A percentile compares a stretch with the other conserved stretches of the same genome.
Conservation (phyloP, 1,139 yeast genomes). For the Blastobotrys malaysiensis region DNA sequence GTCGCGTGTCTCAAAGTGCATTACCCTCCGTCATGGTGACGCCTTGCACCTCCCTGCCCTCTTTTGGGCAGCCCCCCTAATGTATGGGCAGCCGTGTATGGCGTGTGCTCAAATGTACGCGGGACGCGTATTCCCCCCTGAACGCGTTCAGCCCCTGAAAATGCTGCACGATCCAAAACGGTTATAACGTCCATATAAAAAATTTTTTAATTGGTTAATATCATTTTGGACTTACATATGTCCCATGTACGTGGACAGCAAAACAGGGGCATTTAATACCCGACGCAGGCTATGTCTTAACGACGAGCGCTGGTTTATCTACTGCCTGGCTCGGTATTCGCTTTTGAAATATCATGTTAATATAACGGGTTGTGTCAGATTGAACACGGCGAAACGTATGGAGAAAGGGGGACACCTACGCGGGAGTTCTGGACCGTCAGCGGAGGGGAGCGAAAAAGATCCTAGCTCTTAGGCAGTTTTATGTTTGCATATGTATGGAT, state of each 20-base stretch:
- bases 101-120: not conserved
- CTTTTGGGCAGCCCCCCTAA: not conserved
- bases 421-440: not conserved
- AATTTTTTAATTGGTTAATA: not conserved
- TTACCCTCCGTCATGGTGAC: not conserved
- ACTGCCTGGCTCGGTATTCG: too few relatives aligned
- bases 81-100: not conserved
- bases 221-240: not conserved
- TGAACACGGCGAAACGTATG: not conserved
- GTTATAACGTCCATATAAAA: not conserved
- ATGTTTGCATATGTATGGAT: not conserved
- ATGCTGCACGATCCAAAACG: not conserved
- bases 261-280: not conserved
- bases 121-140: not conserved
- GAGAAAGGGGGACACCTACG: not conserved
- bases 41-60: not conserved
- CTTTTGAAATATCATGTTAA: too few relatives aligned
- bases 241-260: not conserved
- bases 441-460: not conserved
- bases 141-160: not conserved
- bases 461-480: not conserved
- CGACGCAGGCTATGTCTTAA: not conserved
- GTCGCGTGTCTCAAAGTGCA: not conserved
- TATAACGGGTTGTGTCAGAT: not conserved
- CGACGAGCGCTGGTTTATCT: not conserved